Conservation (phyloP, 768 basidiomycete species). For the Neoboletus brunneissimus region DNA sequence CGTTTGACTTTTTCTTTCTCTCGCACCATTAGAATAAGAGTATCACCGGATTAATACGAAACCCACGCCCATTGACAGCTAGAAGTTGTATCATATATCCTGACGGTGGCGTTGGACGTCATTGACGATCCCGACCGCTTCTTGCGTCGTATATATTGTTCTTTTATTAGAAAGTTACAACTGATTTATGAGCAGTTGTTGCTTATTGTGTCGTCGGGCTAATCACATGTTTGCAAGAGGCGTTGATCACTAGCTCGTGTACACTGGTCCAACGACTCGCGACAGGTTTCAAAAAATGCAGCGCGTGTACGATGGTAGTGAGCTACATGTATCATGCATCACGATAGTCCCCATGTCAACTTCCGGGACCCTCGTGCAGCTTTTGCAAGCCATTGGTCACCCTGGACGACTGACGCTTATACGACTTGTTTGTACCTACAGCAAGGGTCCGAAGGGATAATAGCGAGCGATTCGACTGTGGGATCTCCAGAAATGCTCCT, state of each 20-base stretch:
- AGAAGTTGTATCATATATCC: neutral
- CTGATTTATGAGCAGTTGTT: neutral
- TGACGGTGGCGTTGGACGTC: too few relatives aligned
- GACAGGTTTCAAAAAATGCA: too few relatives aligned
- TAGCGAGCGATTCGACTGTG: neutral
- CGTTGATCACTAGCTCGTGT: too few relatives aligned
- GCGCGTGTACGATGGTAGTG: too few relatives aligned
- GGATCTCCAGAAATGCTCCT: too few relatives aligned
- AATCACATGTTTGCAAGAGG: too few relatives aligned
- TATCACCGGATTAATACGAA: neutral
- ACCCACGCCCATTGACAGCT: neutral
- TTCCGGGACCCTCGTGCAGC: too few relatives aligned
- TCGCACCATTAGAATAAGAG: neutral
- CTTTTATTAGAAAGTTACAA: neutral
- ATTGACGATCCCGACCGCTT: too few relatives aligned
- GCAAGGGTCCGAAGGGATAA: neutral
- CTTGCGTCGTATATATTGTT: too few relatives aligned
- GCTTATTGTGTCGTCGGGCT: neutral
- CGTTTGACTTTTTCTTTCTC: neutral
- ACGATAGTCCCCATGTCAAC: too few relatives aligned
- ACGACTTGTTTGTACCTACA: neutral
- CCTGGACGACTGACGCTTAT: neutral
- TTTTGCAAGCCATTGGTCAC: neutral
- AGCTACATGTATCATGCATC: too few relatives aligned
- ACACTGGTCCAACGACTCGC: too few relatives aligned